Evolutionary conservation across 192 early-diverging fungal species (phyloP).

Genomic region (Rhizoclosmatium globosum): DNA sequence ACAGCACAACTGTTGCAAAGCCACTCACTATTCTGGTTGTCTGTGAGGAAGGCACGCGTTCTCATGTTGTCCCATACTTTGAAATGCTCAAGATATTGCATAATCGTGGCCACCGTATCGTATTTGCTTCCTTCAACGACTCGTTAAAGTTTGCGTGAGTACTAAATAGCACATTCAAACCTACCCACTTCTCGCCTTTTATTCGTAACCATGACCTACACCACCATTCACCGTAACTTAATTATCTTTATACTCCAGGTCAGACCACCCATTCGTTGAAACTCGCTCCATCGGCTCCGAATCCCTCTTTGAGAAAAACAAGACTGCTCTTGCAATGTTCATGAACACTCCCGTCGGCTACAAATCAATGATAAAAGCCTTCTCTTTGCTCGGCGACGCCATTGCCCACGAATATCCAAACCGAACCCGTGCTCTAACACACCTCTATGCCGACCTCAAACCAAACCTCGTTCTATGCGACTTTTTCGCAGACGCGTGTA

Average conservation of each 20-base stretch:
- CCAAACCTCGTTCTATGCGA: slow-evolving; percentile 22
- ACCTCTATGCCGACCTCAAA: not conserved
- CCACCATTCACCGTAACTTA: not conserved
- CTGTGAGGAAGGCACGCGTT: slow-evolving; percentile 10
- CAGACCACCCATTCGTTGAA: not conserved
- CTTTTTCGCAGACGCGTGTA: slow-evolving; percentile 18
- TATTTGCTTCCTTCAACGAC: not conserved
- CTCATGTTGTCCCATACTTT: slow-evolving; percentile 24
- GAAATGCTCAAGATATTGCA: not conserved
- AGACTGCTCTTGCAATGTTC: not conserved
- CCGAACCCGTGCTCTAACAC: not conserved
- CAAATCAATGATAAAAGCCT: not conserved
- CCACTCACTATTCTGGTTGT: slow-evolving; percentile 12
- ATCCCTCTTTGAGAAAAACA: not conserved
- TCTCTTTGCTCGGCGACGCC: not conserved
- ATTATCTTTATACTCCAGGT: not conserved
- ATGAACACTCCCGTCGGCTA: not conserved
- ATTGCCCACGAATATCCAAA: not conserved
- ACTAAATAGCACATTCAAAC: too few relatives aligned
- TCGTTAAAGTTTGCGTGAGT: not conserved
- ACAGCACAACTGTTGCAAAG: not conserved
- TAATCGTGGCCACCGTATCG: not conserved
- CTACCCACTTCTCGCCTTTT: too few relatives aligned
- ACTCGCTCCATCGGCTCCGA: not conserved
- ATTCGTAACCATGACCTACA: too few relatives aligned